Conservation (phyloP, 2,329 filamentous ascomycete genomes). For the Fusarium sp. region DNA sequence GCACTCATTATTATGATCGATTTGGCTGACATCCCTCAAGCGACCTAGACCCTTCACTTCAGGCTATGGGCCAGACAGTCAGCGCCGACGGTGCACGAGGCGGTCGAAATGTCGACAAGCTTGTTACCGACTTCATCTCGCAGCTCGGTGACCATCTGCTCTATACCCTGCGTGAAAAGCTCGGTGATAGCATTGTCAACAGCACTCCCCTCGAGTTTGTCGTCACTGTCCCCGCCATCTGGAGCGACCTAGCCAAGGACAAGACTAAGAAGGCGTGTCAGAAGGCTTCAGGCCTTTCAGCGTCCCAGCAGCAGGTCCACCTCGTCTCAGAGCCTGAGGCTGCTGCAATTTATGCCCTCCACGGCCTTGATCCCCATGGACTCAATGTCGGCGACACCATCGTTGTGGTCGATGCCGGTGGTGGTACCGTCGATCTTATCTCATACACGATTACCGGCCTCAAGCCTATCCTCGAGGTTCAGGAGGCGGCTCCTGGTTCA, state of each 20-base stretch:
- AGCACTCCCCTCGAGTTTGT: constrained; percentile 65
- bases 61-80: constrained; percentile 52
- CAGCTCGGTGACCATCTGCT: constrained; percentile 62
- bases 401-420: constrained; percentile 67
- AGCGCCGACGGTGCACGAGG: constrained; percentile 47
- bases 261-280: constrained; percentile 63
- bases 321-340: constrained; percentile 66
- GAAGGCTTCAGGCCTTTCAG: constrained; percentile 52
- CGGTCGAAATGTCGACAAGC: constrained; percentile 57
- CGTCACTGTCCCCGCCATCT: constrained; percentile 70
- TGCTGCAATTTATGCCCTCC: constrained; percentile 63
- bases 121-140: constrained; percentile 64
- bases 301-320: constrained; percentile 54
- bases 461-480: constrained; percentile 61
- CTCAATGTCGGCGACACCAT: constrained; percentile 62
- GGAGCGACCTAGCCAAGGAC: constrained; percentile 68
- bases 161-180: constrained; percentile 59
- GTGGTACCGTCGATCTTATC: constrained; percentile 67
- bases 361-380: constrained; percentile 57
- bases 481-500: constrained; percentile 62
- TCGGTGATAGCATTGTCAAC: constrained; percentile 60
- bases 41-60: constrained; percentile 57
- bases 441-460: constrained; percentile 63
- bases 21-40: constrained; percentile 42
- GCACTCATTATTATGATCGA: not conserved